Conservation (phyloP, 2,329 filamentous ascomycete species). For the Dactylellina sp. region DNA sequence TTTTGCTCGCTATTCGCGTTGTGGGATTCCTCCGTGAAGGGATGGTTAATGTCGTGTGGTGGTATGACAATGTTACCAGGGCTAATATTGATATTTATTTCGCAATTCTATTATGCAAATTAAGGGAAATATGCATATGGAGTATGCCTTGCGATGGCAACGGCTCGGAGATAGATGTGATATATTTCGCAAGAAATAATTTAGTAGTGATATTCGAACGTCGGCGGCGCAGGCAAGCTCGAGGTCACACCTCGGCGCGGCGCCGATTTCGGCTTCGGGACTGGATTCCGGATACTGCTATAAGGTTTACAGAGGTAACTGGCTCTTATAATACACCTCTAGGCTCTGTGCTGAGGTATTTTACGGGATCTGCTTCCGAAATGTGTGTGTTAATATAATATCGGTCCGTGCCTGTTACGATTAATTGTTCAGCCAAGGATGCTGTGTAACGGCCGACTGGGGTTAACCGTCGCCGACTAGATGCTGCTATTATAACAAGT, state of each 20-base stretch:
- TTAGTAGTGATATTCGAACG: not conserved
- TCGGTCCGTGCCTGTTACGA: conserved; percentile 1
- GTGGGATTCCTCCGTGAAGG: conserved; percentile 17
- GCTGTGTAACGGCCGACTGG: conserved; percentile 27
- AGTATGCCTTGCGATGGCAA: conserved; percentile 9
- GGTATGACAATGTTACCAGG: conserved; percentile 47
- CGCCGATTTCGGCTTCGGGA: not conserved
- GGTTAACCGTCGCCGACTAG: not conserved
- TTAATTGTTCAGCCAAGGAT: conserved; percentile 3
- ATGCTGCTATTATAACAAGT: conserved; percentile 3
- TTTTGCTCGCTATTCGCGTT: conserved; percentile 44
- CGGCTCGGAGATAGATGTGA: conserved; percentile 1
- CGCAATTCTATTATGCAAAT: no score
- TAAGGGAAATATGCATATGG: conserved; percentile 1
- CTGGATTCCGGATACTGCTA: not conserved
- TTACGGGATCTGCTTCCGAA: not conserved
- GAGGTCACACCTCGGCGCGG: not conserved
- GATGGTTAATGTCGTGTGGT: conserved; percentile 2
- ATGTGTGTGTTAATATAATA: not conserved
- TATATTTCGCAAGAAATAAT: not conserved
- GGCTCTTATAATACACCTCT: not conserved
- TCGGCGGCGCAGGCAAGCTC: not conserved
- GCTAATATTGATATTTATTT: not conserved
- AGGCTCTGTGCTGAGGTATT: not conserved
- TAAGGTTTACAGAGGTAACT: not conserved